Base-by-base conservation (phyloP, 1,139 yeast genomes). In the Candida pseudocylindracea region DNA sequence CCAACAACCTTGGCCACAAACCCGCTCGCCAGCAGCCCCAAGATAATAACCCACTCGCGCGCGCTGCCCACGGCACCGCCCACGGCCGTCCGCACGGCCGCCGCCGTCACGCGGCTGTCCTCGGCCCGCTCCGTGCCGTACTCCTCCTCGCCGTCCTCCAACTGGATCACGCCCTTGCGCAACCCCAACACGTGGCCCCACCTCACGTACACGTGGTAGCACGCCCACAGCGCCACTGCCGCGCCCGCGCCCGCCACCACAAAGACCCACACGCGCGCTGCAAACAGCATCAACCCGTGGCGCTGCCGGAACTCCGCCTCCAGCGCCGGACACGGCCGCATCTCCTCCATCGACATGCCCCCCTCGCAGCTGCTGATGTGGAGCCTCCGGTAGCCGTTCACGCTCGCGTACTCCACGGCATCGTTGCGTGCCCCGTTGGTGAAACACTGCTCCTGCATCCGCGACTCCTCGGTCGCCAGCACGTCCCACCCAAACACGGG, bases 271-370 rank as follows among this genome's bases (percentile, higher is more conserved):
- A 15, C 20, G 20, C 20, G 20, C 20, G 4, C 20, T 6, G 20
- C 20, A 15, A 15, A 15, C 7, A 67, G 45, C 7, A 73, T 71
- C 30, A 62, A 58, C 24, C 78, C 71, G 39, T 72, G 67, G 35
- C 63, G 55, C 32, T 64, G 54, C 33, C 63, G 57, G 47, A 69
- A 83, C 42, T 80, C 75, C 12, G 55, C 50, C 40, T 74, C 71
- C 43, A 73, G 78, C 2, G 96, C 96, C 2, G 98, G 96, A 51
- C 99, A 88, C 25, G 88, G 64, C 36, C 63, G 63, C 3, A 78
- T 63, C n/a, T 57, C 57, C 54, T 80, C 96, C 38, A 79, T 64
- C 37, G 59, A 59, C 35, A 61, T 48, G 1, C 93, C 93, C 8
- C 79, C 85, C 33, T 57, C 57, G 49, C 93, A 80, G 0, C 88